Evolutionary conservation across 2,329 filamentous ascomycete genomes (phyloP), one percentile per base, ranked within the genome.

Genomic region (Trichoderma citrinoviride): DNA sequence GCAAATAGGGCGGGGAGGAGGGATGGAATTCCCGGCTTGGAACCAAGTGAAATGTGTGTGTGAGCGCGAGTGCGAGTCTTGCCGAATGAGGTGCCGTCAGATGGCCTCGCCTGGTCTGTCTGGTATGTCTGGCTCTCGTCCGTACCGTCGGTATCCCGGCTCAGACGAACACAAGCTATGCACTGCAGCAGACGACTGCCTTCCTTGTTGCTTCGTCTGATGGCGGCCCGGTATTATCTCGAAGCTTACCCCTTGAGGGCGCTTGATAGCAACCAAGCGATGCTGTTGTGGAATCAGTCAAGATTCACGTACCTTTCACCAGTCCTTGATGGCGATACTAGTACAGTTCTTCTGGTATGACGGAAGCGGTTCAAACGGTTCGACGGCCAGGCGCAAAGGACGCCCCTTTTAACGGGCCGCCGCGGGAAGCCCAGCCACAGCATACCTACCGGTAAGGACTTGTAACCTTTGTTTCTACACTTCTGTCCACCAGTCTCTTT

Each of bases 331-430:
- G 25, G 27, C 7, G 15, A 55, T 23, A n/a, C n/a, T n/a, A 25
- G 12, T 23, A 41, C 37, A 43, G 19, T 27, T 27, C 14, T 19
- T 15, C 43, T 40, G 41, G 47, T 41, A 37, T 53, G 57, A 54
- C 60, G 60, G 60, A 54, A 63, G 60, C 23, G 49, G 49, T 40
- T 44, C 14, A 50, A 50, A 29, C 29, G 43, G 50, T 29, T 52
- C 47, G 55, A 55, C 27, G 27, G 29, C 29, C 29, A 33, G 29
- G 10, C n/a, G 50, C 40, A 49, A 49, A n/a, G 7, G 40, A 41
- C 57, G 21, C 23, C 61, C 50, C 60, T n/a, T 65, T 60, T 17
- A 47, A 60, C 62, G 62, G 62, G 62, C 62, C 62, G 62, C 47
- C 41, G 62, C 29, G 54, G 54, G 62, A 57, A 44, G 19, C 40